Percentiles rank a stretch among this genome's conserved stretches.
Conservation (phyloP, 75 land plant species). For the Sequoiadendron giganteum region DNA sequence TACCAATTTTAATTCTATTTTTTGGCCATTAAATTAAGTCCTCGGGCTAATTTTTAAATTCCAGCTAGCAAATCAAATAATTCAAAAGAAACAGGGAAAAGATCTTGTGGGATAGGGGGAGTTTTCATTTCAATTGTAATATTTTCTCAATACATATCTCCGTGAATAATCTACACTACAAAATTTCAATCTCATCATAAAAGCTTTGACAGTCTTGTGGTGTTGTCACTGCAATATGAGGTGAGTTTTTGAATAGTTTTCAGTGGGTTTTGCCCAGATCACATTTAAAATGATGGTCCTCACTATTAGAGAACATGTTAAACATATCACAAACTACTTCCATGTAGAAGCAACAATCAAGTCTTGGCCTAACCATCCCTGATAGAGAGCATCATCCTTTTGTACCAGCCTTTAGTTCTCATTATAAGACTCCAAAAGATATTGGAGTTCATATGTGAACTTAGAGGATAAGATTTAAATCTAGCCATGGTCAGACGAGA, state of each 20-base stretch:
- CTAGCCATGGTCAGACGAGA: too few species aligned
- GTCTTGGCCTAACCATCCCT: constrained; percentile 50
- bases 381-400: constrained; percentile 48
- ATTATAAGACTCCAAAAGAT: too few species aligned
- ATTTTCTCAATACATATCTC: constrained; percentile 12
- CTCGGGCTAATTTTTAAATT: background rate
- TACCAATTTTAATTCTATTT: background rate
- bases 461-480: too few species aligned
- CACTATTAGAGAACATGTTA: too few species aligned
- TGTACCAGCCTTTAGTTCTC: constrained; percentile 46
- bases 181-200: too few species aligned
- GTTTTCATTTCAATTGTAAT: background rate
- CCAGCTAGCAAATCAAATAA: background rate
- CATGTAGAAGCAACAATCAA: constrained; percentile 49
- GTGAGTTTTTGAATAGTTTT: background rate
- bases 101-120: background rate
- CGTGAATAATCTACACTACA: background rate
- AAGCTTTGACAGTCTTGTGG: too few species aligned
- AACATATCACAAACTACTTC: too few species aligned
- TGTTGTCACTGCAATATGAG: background rate
- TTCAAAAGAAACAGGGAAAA: background rate
- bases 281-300: too few species aligned
- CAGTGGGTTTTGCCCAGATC: too few species aligned
- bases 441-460: too few species aligned
- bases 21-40: background rate